These are phyloP conservation scores for Ceratocystis cubensis DNA, from an alignment of 2,329 filamentous ascomycete species.

Conservation along the genomic window DNA sequence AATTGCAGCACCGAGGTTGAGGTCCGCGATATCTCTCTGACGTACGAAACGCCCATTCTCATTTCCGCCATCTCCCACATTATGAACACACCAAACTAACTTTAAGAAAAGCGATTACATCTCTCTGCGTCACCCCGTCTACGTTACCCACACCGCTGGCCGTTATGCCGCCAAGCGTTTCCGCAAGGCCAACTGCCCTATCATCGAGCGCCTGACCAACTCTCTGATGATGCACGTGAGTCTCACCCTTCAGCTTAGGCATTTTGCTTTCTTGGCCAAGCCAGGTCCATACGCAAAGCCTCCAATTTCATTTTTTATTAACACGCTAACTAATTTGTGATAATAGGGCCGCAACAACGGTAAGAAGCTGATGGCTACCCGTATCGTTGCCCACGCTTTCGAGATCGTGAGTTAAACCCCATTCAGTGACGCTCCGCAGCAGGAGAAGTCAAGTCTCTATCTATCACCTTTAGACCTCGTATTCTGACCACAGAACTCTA, in stretches of 20 bases:
- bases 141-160: slow-evolving; percentile 96
- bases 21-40: slow-evolving; percentile 98
- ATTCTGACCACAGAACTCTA: slow-evolving; percentile 26
- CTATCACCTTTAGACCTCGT: too few species aligned
- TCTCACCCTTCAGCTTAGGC: background rate
- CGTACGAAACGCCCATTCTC: slow-evolving; percentile 45
- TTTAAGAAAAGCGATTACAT: slow-evolving; percentile 75
- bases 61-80: background rate
- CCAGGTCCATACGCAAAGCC: background rate
- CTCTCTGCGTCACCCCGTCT: slow-evolving; percentile 97
- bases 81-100: slow-evolving; percentile 12
- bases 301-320: background rate
- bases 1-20: slow-evolving; percentile 60
- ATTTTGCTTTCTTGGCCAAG: background rate
- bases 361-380: slow-evolving; percentile 99
- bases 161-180: slow-evolving; percentile 99
- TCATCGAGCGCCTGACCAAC: slow-evolving; percentile 99
- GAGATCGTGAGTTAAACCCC: slow-evolving; percentile 71
- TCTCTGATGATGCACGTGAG: slow-evolving; percentile 94
- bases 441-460: too few species aligned
- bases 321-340: slow-evolving; percentile 50
- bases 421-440: background rate
- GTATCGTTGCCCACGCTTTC: slow-evolving; percentile 97
- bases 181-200: slow-evolving; percentile 99
- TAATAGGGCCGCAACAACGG: slow-evolving; percentile 99